These are phyloP conservation scores for Avena insularis DNA, from an alignment of 176 grass and related monocot species.

Conservation along the genomic window DNA sequence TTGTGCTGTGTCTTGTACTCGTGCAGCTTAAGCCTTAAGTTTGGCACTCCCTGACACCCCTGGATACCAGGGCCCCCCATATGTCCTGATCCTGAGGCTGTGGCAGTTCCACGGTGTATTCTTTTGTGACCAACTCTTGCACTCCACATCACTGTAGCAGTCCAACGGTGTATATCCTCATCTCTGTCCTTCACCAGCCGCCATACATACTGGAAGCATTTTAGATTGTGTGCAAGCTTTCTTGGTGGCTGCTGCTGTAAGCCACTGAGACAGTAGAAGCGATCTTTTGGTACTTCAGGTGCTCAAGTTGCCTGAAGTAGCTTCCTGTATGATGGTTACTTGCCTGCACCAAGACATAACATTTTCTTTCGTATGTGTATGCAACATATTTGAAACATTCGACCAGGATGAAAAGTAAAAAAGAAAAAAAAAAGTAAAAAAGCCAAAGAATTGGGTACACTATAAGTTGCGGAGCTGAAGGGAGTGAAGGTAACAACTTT, in stretches of 20 bases:
- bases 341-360: background rate
- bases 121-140: constrained; percentile 23
- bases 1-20: constrained; percentile 15
- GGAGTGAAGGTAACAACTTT: background rate
- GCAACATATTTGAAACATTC: background rate
- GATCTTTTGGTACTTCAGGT: background rate
- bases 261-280: background rate
- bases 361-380: background rate
- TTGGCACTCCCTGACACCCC: background rate
- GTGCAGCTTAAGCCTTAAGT: background rate
- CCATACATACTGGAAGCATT: background rate
- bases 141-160: constrained; percentile 38
- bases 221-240: constrained; percentile 51
- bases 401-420: background rate
- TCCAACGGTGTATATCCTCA: constrained; percentile 16
- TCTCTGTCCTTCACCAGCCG: constrained; percentile 2
- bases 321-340: background rate
- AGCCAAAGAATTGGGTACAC: background rate
- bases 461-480: too few species aligned
- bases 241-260: constrained; percentile 16
- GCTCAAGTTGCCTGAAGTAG: constrained; percentile 29
- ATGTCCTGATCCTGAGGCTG: constrained; percentile 42
- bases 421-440: background rate
- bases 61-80: constrained; percentile 22
- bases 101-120: background rate